phyloP scores from a whole-genome alignment of 352 stramenopile species.

The Pythium rishiriense region DNA sequence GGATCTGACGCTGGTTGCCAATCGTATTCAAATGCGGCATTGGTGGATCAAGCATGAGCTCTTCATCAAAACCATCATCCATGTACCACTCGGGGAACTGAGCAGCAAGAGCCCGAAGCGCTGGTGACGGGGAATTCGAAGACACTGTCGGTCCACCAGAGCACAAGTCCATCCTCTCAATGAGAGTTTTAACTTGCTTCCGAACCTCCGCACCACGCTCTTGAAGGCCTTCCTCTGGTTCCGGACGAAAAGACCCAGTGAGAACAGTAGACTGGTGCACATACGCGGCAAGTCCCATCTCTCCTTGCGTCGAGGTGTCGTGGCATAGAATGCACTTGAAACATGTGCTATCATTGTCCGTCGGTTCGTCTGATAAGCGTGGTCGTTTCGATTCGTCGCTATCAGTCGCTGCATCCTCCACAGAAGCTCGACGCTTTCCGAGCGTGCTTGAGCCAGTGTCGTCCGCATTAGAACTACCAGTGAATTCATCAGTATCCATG shows the following conservation, averaged over 20 bases:
- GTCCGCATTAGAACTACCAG: not conserved
- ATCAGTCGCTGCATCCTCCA: conserved; percentile 33
- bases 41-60: conserved; percentile 39
- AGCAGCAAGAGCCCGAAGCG: conserved; percentile 55
- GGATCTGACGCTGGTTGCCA: conserved; percentile 32
- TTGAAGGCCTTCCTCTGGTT: conserved; percentile 60
- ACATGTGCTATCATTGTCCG: conserved; percentile 28
- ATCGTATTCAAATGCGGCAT: conserved; percentile 38
- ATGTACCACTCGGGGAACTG: conserved; percentile 78
- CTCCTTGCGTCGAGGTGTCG: conserved; percentile 70
- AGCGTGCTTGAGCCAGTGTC: conserved; percentile 21
- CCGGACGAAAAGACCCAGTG: conserved; percentile 69
- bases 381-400: conserved; percentile 47
- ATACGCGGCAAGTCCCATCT: conserved; percentile 85
- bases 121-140: conserved; percentile 43
- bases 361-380: conserved; percentile 37
- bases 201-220: conserved; percentile 54
- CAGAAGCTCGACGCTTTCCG: conserved; percentile 51
- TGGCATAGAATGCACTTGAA: conserved; percentile 88
- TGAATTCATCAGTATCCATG: conserved; percentile 22
- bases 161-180: conserved; percentile 88
- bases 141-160: conserved; percentile 53
- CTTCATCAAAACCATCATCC: conserved; percentile 50
- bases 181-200: conserved; percentile 61
- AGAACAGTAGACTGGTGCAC: conserved; percentile 88